phyloP scores from a whole-genome alignment of 371 early-diverging fungal species.

The Mucor racemosus region DNA sequence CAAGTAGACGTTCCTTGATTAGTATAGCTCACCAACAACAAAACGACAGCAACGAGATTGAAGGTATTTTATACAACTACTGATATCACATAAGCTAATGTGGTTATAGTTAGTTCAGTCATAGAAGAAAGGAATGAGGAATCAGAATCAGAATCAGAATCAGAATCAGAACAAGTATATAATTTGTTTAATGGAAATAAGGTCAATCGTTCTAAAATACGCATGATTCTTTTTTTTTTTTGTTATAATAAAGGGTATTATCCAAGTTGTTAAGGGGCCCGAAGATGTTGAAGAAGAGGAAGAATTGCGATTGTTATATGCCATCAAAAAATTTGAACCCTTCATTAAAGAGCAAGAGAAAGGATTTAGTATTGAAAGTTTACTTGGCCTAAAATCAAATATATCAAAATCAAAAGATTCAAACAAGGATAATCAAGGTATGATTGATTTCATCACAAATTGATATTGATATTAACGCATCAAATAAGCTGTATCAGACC shows the following conservation, averaged over 20 bases:
- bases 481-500: neutral
- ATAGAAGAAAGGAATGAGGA: neutral
- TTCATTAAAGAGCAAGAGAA: constrained; percentile 32
- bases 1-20: neutral
- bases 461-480: neutral
- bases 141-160: neutral
- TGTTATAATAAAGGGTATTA: constrained; percentile 19
- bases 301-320: constrained; percentile 11
- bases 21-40: neutral
- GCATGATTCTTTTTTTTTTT: neutral
- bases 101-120: neutral
- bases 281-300: constrained; percentile 13
- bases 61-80: neutral
- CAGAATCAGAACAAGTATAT: neutral
- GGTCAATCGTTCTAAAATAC: neutral
- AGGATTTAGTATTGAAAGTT: constrained; percentile 20
- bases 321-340: constrained; percentile 27
- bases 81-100: neutral
- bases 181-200: neutral
- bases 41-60: neutral
- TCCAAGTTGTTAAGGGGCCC: constrained; percentile 18
- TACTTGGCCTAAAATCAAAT: constrained; percentile 20
- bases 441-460: neutral
- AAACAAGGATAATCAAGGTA: constrained; percentile 4
- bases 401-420: neutral